Evolutionary conservation across 768 basidiomycete genomes (phyloP).

Genomic region (Leccinum barrowsii): DNA sequence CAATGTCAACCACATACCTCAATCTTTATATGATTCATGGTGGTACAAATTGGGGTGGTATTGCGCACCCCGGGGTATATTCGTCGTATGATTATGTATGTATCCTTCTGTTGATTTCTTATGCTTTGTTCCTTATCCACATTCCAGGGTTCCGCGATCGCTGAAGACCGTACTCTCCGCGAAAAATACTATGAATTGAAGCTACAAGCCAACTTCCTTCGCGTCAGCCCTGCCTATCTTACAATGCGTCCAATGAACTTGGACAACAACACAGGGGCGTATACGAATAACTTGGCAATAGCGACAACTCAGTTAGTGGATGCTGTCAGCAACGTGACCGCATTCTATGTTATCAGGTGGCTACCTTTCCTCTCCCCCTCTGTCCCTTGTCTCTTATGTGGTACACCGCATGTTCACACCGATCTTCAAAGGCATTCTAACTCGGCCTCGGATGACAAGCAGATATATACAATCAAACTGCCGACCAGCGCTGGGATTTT

Average conservation of each 20-base stretch:
- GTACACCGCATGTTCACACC: not conserved
- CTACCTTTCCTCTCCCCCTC: not conserved
- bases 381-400: not conserved
- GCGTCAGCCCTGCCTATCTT: constrained; percentile 47
- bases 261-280: constrained; percentile 38
- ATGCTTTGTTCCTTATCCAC: not conserved
- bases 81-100: constrained; percentile 59
- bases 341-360: constrained; percentile 40
- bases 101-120: not conserved
- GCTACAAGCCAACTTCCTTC: constrained; percentile 48
- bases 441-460: constrained; percentile 6
- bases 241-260: constrained; percentile 46
- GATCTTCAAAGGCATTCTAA: constrained; percentile 13
- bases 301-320: constrained; percentile 50
- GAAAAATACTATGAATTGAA: constrained; percentile 55
- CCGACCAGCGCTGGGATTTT: constrained; percentile 43
- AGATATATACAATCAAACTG: constrained; percentile 38
- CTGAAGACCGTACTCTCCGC: constrained; percentile 48
- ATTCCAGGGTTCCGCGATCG: constrained; percentile 44
- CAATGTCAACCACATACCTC: constrained; percentile 20
- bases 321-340: constrained; percentile 44
- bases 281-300: constrained; percentile 45
- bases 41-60: constrained; percentile 61
- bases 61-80: constrained; percentile 53
- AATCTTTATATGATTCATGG: constrained; percentile 60